phyloP scores from a whole-genome alignment of 176 grass and related monocot species.

The Lolium perenne region DNA sequence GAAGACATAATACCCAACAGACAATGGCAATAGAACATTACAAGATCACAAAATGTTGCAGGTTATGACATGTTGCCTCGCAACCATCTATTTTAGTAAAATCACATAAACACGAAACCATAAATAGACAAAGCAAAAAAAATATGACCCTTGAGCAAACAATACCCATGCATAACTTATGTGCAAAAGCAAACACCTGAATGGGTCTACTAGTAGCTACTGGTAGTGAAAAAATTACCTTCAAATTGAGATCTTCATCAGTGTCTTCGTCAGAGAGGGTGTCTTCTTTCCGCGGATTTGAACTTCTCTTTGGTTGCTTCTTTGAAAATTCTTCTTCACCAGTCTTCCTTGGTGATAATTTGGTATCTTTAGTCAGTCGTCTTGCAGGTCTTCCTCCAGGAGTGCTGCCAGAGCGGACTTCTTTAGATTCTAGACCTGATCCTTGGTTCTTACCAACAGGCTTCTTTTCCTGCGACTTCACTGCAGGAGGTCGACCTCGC shows the following conservation, averaged over 20 bases:
- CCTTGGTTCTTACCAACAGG: conserved; percentile 31
- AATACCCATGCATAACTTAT: conserved; percentile 27
- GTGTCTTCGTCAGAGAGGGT: conserved; percentile 32
- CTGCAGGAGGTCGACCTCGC: conserved; percentile 40
- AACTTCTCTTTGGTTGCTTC: conserved; percentile 43
- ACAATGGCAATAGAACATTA: background rate
- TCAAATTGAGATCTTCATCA: conserved; percentile 50
- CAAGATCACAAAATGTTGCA: background rate
- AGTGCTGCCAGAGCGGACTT: conserved; percentile 45
- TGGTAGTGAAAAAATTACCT: conserved; percentile 50
- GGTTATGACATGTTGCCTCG: conserved; percentile 1
- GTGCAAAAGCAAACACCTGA: conserved; percentile 26
- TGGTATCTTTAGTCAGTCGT: conserved; percentile 32
- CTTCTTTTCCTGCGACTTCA: conserved; percentile 54
- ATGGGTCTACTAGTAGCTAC: background rate
- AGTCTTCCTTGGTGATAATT: conserved; percentile 45
- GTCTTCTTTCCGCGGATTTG: conserved; percentile 46
- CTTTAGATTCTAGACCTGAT: conserved; percentile 48
- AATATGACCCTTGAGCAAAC: background rate
- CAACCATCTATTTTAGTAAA: conserved; percentile 11
- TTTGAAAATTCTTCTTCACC: conserved; percentile 45
- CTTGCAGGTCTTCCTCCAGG: conserved; percentile 55
- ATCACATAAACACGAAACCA: conserved; percentile 4
- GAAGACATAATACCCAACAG: conserved; percentile 5
- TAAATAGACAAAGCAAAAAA: conserved; percentile 14